These are phyloP conservation scores for Nitzschia inconspicua DNA, from an alignment of 108 stramenopile species.

Conservation along the genomic window DNA sequence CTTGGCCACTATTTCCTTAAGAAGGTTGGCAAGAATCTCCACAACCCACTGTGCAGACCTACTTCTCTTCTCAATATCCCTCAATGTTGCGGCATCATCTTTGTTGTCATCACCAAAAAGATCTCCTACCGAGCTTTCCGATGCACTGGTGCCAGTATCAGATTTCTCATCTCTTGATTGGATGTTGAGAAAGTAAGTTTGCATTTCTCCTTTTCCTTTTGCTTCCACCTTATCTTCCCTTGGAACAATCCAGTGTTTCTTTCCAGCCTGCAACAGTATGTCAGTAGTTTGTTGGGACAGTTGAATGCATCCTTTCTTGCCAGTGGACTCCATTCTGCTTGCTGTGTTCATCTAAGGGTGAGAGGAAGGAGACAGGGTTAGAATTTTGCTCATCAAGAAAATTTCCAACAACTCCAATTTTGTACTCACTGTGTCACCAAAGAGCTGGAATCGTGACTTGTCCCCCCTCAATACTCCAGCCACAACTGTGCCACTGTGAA, in stretches of 20 bases:
- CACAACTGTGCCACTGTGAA: conserved; percentile 42
- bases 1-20: conserved; percentile 16
- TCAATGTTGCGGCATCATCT: neutral
- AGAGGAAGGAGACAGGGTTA: neutral
- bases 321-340: conserved; percentile 41
- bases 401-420: neutral
- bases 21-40: conserved; percentile 12
- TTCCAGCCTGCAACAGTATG: conserved; percentile 19
- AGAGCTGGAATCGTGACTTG: conserved; percentile 50
- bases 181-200: conserved; percentile 29
- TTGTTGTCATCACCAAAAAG: no score
- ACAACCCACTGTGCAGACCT: conserved; percentile 7
- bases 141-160: no score
- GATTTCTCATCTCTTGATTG: neutral
- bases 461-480: conserved; percentile 50
- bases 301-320: conserved; percentile 30
- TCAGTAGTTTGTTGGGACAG: conserved; percentile 39
- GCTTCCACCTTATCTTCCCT: conserved; percentile 28
- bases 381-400: neutral
- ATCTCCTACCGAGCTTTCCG: neutral
- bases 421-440: conserved; percentile 43
- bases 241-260: conserved; percentile 25
- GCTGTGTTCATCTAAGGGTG: conserved; percentile 30
- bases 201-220: conserved; percentile 48
- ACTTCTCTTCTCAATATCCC: neutral